These are phyloP conservation scores for Serpula lacrymans DNA, from an alignment of 768 basidiomycete genomes.

Conservation along the genomic window DNA sequence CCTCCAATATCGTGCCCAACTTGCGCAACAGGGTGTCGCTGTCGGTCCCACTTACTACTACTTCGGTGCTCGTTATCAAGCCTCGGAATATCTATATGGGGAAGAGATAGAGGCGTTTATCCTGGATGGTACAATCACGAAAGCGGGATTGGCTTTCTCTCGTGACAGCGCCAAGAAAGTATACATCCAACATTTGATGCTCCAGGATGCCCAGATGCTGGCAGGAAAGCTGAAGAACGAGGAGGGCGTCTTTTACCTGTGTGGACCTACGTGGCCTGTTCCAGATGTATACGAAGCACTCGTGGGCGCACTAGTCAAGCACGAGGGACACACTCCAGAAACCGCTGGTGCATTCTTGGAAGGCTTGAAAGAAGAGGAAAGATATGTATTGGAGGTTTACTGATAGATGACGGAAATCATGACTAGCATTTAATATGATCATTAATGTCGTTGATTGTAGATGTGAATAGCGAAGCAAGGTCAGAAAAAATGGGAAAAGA, in stretches of 20 bases:
- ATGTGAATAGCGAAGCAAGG: background rate
- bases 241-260: slow-evolving; percentile 88
- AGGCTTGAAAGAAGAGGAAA: slow-evolving; percentile 90
- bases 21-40: slow-evolving; percentile 67
- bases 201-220: slow-evolving; percentile 77
- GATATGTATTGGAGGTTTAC: slow-evolving; percentile 88
- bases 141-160: slow-evolving; percentile 94
- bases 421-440: background rate
- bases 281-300: slow-evolving; percentile 96
- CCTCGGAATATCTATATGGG: slow-evolving; percentile 95
- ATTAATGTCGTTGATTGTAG: background rate
- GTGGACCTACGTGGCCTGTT: slow-evolving; percentile 99
- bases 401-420: no score
- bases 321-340: slow-evolving; percentile 59
- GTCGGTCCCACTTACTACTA: slow-evolving; percentile 97
- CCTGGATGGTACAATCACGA: slow-evolving; percentile 76
- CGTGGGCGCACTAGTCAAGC: slow-evolving; percentile 72
- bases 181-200: slow-evolving; percentile 99
- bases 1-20: slow-evolving; percentile 90
- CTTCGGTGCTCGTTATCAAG: slow-evolving; percentile 95
- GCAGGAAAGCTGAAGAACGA: slow-evolving; percentile 71
- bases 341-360: slow-evolving; percentile 82
- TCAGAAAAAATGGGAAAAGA: background rate
- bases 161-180: slow-evolving; percentile 90
- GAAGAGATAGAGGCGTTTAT: slow-evolving; percentile 96